Conservation (phyloP, 345 rosid genomes). For the Populus tremula region DNA sequence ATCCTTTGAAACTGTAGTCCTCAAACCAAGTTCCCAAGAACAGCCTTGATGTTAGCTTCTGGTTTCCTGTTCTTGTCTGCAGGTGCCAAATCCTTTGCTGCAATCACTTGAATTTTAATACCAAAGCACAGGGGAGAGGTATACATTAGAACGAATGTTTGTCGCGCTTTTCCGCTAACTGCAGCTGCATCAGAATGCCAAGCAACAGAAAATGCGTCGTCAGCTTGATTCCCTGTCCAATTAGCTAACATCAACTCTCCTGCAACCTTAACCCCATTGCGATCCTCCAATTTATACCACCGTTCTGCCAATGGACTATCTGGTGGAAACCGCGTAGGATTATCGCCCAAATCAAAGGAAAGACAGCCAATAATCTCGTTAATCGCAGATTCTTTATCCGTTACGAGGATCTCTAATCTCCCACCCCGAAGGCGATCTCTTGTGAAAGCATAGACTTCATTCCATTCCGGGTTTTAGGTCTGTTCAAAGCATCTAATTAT, state of each 20-base stretch:
- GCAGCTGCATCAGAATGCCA: neutral
- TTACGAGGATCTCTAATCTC: too few species aligned
- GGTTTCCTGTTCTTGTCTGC: neutral
- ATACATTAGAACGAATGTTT: neutral
- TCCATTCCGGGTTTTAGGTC: conserved; percentile 37
- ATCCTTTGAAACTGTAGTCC: neutral
- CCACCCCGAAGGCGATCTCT: conserved; percentile 41
- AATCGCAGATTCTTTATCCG: too few species aligned
- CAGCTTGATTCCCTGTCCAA: neutral
- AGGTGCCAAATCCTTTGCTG: neutral
- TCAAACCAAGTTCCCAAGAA: neutral
- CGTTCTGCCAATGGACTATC: neutral
- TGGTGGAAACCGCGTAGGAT: neutral
- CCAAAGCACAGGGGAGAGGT: neutral
- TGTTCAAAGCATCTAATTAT: conserved; percentile 20
- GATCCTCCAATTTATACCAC: neutral
- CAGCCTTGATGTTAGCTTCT: neutral
- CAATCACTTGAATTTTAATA: neutral
- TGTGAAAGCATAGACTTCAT: conserved; percentile 45
- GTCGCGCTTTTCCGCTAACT: neutral
- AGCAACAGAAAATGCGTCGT: neutral
- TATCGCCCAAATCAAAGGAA: neutral
- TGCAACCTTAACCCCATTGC: neutral
- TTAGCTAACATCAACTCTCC: neutral
- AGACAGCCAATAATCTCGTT: too few species aligned